Evolutionary conservation across 495 filamentous ascomycete genomes (phyloP).

Genomic region (Podospora pseudoanserina): DNA sequence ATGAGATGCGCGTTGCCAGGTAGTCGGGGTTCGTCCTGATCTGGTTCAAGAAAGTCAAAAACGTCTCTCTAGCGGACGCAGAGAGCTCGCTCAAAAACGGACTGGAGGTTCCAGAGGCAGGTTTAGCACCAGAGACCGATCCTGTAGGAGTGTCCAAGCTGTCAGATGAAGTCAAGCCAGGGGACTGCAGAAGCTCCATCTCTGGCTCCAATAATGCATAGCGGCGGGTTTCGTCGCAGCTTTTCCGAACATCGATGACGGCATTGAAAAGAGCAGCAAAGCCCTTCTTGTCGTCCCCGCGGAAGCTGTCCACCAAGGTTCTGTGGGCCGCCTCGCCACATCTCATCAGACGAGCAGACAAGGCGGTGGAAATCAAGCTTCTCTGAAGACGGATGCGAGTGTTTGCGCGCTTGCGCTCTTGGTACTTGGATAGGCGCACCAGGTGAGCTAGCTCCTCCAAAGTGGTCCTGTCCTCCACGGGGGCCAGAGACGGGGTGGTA

Average conservation of each 20-base stretch:
- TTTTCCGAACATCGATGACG: constrained; percentile 81
- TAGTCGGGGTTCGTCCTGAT: constrained; percentile 84
- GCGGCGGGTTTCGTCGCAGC: constrained; percentile 67
- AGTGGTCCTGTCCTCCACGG: constrained; percentile 54
- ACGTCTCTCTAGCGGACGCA: constrained; percentile 64
- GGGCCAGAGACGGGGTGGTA: constrained; percentile 45
- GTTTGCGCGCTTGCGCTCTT: constrained; percentile 66
- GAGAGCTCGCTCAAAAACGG: constrained; percentile 82
- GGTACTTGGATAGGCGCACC: constrained; percentile 66
- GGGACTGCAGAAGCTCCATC: constrained; percentile 50
- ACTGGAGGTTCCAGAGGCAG: constrained; percentile 46
- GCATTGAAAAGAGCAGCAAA: constrained; percentile 87
- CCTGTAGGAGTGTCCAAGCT: constrained; percentile 40
- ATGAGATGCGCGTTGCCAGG: constrained; percentile 72
- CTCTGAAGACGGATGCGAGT: constrained; percentile 63
- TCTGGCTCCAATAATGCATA: constrained; percentile 68
- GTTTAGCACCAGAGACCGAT: constrained; percentile 36
- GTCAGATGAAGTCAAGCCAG: constrained; percentile 44
- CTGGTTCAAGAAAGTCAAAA: constrained; percentile 74
- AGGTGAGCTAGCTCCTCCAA: constrained; percentile 69
- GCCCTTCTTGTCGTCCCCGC: constrained; percentile 81
- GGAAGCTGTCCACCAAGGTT: constrained; percentile 82
- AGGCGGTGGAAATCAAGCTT: constrained; percentile 66
- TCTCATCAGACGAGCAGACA: constrained; percentile 74
- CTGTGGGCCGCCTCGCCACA: constrained; percentile 74